Evolutionary conservation across 495 filamentous ascomycete genomes (phyloP).

Genomic region (Talaromyces adpressus): DNA sequence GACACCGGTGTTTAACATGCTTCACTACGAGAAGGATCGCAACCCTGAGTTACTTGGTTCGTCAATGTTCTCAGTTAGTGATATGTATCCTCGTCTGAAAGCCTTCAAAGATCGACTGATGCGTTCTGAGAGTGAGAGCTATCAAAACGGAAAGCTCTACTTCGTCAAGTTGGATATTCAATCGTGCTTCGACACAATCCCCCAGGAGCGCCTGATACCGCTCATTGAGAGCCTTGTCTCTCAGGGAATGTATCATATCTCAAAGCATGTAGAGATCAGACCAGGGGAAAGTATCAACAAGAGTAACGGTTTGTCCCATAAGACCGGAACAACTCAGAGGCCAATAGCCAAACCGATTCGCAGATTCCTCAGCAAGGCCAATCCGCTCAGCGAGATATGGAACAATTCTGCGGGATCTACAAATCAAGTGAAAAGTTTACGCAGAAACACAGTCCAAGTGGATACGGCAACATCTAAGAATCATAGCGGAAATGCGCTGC

Average conservation of each 20-base stretch:
- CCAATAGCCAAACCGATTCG: constrained; percentile 41
- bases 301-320: constrained; percentile 11
- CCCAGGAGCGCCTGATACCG: constrained; percentile 63
- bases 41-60: constrained; percentile 61
- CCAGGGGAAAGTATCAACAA: constrained; percentile 18
- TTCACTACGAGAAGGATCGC: constrained; percentile 68
- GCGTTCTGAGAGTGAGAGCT: constrained; percentile 18
- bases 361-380: constrained; percentile 58
- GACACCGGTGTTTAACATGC: constrained; percentile 64
- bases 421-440: constrained; percentile 25
- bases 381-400: constrained; percentile 38
- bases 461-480: constrained; percentile 48
- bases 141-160: constrained; percentile 41
- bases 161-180: constrained; percentile 92
- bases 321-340: constrained; percentile 5
- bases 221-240: constrained; percentile 59
- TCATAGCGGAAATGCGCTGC: constrained; percentile 49
- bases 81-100: constrained; percentile 72
- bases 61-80: constrained; percentile 70
- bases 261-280: constrained; percentile 66
- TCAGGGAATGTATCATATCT: constrained; percentile 61
- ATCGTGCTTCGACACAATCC: constrained; percentile 92
- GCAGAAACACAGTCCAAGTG: constrained; percentile 68
- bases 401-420: constrained; percentile 51
- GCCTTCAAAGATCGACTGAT: constrained; percentile 47